phyloP scores from a whole-genome alignment of 2,329 filamentous ascomycete species.

The Alternaria alternata region DNA sequence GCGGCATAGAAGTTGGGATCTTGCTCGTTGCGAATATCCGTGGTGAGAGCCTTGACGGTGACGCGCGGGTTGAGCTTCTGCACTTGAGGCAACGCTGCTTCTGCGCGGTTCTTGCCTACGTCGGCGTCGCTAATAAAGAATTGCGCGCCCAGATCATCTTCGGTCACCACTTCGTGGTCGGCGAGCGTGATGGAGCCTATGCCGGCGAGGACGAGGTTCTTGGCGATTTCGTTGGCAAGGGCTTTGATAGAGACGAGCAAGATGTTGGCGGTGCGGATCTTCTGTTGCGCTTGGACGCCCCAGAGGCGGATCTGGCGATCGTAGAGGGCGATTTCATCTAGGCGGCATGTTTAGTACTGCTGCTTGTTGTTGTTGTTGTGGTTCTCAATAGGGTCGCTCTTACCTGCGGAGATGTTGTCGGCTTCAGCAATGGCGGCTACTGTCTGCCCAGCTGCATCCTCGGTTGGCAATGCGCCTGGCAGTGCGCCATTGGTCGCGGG shows the following conservation, averaged over 20 bases:
- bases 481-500: conserved; percentile 37
- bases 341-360: conserved; percentile 2
- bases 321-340: conserved; percentile 96
- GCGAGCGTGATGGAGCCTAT: conserved; percentile 89
- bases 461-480: conserved; percentile 36
- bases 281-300: conserved; percentile 93
- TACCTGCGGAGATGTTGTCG: conserved; percentile 54
- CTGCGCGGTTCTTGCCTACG: conserved; percentile 82
- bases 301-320: conserved; percentile 97
- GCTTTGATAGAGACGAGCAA: conserved; percentile 88
- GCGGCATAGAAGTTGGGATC: conserved; percentile 78
- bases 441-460: conserved; percentile 48
- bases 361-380: neutral
- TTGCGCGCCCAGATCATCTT: conserved; percentile 74
- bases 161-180: conserved; percentile 77
- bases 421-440: conserved; percentile 50
- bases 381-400: conserved; percentile 1
- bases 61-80: conserved; percentile 91
- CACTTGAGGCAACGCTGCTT: conserved; percentile 79
- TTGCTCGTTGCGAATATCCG: conserved; percentile 64
- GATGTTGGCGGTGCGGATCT: conserved; percentile 87
- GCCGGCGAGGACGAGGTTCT: conserved; percentile 94
- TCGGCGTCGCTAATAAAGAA: conserved; percentile 78
- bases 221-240: conserved; percentile 92
- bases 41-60: conserved; percentile 73